Base-by-base conservation (phyloP, 192 early-diverging fungal species). In the Gryganskiella cystojenkinii region DNA sequence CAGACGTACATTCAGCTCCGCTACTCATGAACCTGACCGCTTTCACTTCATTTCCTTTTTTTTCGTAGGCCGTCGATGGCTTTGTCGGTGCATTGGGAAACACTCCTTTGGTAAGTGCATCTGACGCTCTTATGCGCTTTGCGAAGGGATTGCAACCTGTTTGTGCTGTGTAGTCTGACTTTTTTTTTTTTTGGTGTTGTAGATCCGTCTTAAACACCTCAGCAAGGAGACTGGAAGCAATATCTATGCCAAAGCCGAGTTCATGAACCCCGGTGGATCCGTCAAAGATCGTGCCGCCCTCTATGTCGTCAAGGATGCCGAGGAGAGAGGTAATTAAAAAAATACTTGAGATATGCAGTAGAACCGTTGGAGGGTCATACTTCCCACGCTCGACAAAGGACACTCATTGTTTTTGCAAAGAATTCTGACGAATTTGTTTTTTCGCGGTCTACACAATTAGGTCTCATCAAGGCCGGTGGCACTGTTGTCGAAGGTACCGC, bases 201-300 rank as follows among this genome's bases (percentile, higher is more conserved):
- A 93, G 91, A 89, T 94, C 59, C 89, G 89, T 20, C 83, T 95
- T 61, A 86, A 86, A 67, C 83, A 74, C 49, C 34, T 92, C 64
- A 92, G 91, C 76, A 73, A 89, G 46, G 90, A 93, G 67, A 93
- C 91, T 5, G 94, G 95, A 34, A 91, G 92, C 79, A 88, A 95
- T 45, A 95, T 99, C 61, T 84, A 92, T 49, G 95, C 90, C 64
- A 99, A 98, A 85, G 94, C 95, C 51, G 97, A 99, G 86, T 97
- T 92, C 80, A 95, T 96, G 96, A 98, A 99, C 83, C 96, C 96
- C 6, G 94, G 95, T 37, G 96, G 96, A 3, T 95, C 93, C 19
- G 96, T 98, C 67, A 99, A 99, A 86, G 98, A 99, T 82, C 89
- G 98, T 25, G 94, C 96, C 6, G 98, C 98, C 0, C 85, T 98